These are phyloP conservation scores for Microsporum canis DNA, from an alignment of 2,329 filamentous ascomycete genomes.

Conservation along the genomic window DNA sequence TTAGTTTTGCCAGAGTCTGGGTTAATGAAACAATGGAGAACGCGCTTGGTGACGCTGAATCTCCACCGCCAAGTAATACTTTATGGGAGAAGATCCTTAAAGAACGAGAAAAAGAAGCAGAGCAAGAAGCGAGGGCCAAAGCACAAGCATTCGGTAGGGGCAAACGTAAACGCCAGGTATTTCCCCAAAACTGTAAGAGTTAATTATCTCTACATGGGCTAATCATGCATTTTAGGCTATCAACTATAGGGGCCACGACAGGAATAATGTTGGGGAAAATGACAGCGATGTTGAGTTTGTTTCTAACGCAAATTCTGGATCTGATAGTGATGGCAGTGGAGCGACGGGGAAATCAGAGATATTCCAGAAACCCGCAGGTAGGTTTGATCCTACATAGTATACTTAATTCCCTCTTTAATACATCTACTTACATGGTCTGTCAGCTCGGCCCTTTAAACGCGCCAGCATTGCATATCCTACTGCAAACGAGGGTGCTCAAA, in stretches of 20 bases:
- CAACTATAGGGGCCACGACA: slow-evolving; percentile 12
- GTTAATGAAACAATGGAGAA: slow-evolving; percentile 68
- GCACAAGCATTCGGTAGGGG: slow-evolving; percentile 75
- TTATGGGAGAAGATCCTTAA: slow-evolving; percentile 87
- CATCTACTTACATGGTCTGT: neutral
- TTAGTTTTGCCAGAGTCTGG: slow-evolving; percentile 87
- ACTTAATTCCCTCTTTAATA: neutral
- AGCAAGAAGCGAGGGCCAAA: slow-evolving; percentile 56
- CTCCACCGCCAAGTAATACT: slow-evolving; percentile 49
- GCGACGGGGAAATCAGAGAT: neutral
- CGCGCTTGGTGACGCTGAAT: slow-evolving; percentile 44
- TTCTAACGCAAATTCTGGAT: slow-evolving; percentile 13
- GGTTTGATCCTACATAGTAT: neutral
- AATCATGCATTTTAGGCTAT: neutral
- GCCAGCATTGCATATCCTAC: slow-evolving; percentile 17
- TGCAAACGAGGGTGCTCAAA: slow-evolving; percentile 4
- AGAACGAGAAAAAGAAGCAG: slow-evolving; percentile 66
- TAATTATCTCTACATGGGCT: neutral
- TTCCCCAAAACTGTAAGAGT: slow-evolving; percentile 20
- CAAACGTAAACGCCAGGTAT: slow-evolving; percentile 56
- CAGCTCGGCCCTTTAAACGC: slow-evolving; percentile 28
- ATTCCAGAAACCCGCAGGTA: neutral
- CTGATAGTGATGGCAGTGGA: slow-evolving; percentile 20
- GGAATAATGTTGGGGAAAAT: neutral
- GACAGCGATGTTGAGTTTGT: slow-evolving; percentile 12